Evolutionary conservation across 257 asterid genomes (phyloP).

Genomic region (Solanum chmielewskii): DNA sequence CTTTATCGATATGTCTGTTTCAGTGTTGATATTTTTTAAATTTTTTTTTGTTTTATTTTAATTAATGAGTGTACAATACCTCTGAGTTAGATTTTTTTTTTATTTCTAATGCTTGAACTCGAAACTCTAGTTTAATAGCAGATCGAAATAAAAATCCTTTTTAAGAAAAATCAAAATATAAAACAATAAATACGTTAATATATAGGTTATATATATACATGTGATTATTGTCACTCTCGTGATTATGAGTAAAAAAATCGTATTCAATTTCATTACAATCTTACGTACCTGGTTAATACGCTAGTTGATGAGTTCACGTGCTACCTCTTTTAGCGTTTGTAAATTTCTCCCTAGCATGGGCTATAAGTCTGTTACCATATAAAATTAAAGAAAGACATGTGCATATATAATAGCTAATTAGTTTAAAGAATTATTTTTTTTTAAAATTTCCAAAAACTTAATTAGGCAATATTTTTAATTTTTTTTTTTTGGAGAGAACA

Average conservation of each 20-base stretch:
- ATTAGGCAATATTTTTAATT: neutral
- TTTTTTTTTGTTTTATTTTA: too few relatives aligned
- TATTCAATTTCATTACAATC: neutral
- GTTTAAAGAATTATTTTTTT: neutral
- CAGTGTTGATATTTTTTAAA: too few relatives aligned
- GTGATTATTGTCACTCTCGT: neutral
- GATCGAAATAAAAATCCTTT: neutral
- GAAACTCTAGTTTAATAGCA: neutral
- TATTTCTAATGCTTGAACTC: neutral
- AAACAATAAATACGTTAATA: neutral
- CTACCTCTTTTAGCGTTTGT: neutral
- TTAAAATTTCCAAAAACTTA: neutral
- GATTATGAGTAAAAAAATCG: neutral
- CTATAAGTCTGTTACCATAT: neutral
- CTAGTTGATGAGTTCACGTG: neutral
- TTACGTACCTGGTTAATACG: neutral
- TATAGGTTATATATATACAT: too few relatives aligned
- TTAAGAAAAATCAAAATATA: neutral
- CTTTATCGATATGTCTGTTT: too few relatives aligned
- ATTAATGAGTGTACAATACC: neutral
- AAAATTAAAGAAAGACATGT: neutral
- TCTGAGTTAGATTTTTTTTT: neutral
- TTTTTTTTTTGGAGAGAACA: neutral
- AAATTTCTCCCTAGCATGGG: neutral
- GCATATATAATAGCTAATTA: neutral